Percentiles rank a stretch among this genome's conserved stretches.
Conservation (phyloP, 2,329 filamentous ascomycete genomes). For the Aspergillus terreus region DNA sequence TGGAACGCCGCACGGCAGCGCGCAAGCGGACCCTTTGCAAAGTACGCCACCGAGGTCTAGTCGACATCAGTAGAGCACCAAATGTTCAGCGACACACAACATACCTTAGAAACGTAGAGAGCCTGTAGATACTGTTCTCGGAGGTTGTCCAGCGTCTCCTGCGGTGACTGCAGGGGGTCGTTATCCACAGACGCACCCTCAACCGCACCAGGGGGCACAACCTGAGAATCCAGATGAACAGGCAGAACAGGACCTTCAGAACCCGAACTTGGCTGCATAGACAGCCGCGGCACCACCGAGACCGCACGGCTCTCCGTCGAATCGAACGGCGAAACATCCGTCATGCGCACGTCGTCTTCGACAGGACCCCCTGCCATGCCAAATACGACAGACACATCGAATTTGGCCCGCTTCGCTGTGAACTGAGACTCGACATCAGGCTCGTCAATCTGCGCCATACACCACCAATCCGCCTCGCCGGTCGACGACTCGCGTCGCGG, state of each 20-base stretch:
- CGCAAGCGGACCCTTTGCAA: slow-evolving; percentile 48
- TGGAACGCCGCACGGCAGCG: slow-evolving; percentile 42
- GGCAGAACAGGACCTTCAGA: slow-evolving; percentile 6
- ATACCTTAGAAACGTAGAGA: slow-evolving; percentile 43
- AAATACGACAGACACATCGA: slow-evolving; percentile 32
- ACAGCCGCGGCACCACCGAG: slow-evolving; percentile 11
- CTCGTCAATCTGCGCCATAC: slow-evolving; percentile 31
- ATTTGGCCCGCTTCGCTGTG: slow-evolving; percentile 18
- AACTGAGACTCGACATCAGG: slow-evolving; percentile 15
- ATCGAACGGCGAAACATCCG: slow-evolving; percentile 18
- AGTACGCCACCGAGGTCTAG: slow-evolving; percentile 49
- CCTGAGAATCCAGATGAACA: slow-evolving; percentile 10
- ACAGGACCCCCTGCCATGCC: slow-evolving; percentile 11
- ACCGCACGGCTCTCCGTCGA: slow-evolving; percentile 13
- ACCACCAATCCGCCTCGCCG: slow-evolving; percentile 30
- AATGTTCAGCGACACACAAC: background rate
- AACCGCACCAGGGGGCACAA: slow-evolving; percentile 9
- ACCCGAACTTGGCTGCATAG: slow-evolving; percentile 11
- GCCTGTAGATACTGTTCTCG: slow-evolving; percentile 41
- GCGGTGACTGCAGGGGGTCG: slow-evolving; percentile 24
- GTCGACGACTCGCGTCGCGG: slow-evolving; percentile 4
- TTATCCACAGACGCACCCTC: slow-evolving; percentile 10
- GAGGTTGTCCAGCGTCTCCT: slow-evolving; percentile 35
- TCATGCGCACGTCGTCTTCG: background rate
- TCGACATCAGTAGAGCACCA: slow-evolving; percentile 11